Evolutionary conservation across 2,329 filamentous ascomycete species (phyloP).

Genomic region (Calonectria ilicicola): DNA sequence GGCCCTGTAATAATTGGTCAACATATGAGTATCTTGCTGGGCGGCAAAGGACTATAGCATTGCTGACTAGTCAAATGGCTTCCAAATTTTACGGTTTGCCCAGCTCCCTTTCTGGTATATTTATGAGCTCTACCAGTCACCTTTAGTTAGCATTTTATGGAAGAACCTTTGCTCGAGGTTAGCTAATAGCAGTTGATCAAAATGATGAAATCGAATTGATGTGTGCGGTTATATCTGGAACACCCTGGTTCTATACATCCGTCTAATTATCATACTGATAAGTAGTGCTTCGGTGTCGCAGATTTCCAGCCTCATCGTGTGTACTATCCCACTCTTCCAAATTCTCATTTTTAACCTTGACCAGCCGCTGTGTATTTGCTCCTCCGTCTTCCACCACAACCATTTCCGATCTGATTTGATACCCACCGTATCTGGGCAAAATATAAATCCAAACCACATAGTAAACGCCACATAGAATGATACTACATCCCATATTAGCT

Average conservation of each 20-base stretch:
- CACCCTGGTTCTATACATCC: not conserved
- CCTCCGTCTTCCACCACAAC: conserved; percentile 53
- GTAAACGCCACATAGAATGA: conserved; percentile 67
- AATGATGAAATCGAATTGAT: not conserved
- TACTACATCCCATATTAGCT: conserved; percentile 45
- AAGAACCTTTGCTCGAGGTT: too few relatives aligned
- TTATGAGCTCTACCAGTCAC: not conserved
- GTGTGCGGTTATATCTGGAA: too few relatives aligned
- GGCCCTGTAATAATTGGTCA: not conserved
- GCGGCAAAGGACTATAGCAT: not conserved
- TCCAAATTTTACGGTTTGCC: not conserved
- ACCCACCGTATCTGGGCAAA: conserved; percentile 64
- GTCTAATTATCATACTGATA: not conserved
- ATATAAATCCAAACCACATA: conserved; percentile 70
- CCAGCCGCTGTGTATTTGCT: conserved; percentile 57
- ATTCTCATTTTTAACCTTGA: conserved; percentile 65
- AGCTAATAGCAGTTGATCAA: not conserved
- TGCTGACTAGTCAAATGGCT: not conserved
- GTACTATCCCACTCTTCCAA: conserved; percentile 66
- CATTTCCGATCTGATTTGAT: conserved; percentile 68
- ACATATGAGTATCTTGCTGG: not conserved
- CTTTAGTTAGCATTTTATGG: not conserved
- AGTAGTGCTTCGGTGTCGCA: not conserved
- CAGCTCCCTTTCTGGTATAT: not conserved
- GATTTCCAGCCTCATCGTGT: conserved; percentile 62